These are phyloP conservation scores for Chenopodium album DNA, from an alignment of 148 eudicot genomes.

Conservation along the genomic window DNA sequence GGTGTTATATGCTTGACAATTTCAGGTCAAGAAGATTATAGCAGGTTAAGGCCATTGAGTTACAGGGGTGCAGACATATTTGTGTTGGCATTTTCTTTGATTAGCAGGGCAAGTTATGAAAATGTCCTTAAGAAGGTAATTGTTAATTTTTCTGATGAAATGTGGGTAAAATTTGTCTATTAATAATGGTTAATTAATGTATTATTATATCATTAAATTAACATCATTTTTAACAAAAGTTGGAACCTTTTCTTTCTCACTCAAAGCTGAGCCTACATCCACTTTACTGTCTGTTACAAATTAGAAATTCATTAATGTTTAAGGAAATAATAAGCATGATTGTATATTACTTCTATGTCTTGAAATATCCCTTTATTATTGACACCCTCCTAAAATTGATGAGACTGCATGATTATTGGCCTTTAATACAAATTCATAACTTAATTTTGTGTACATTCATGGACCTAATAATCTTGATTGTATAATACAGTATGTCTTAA, in stretches of 20 bases:
- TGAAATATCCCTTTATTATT: no score
- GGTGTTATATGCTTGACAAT: conserved; percentile 11
- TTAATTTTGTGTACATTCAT: neutral
- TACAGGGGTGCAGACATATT: conserved; percentile 94
- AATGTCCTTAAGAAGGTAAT: conserved; percentile 95
- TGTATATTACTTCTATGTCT: no score
- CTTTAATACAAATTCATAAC: no score
- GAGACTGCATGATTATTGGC: no score
- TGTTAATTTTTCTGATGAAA: conserved; percentile 3
- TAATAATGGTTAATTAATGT: neutral
- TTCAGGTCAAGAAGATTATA: conserved; percentile 89
- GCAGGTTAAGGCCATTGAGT: conserved; percentile 94
- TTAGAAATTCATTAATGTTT: neutral
- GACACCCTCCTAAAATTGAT: no score
- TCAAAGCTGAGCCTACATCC: conserved; percentile 11
- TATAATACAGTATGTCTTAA: no score
- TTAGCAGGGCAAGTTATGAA: conserved; percentile 92
- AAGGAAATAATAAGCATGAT: conserved; percentile 12
- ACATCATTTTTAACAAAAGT: neutral
- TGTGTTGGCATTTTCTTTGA: conserved; percentile 88
- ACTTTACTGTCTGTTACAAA: conserved; percentile 7
- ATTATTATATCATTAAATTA: conserved; percentile 1
- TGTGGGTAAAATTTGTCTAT: neutral
- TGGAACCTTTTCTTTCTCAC: neutral
- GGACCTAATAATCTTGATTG: neutral